These are phyloP conservation scores for Ustilago loliicola DNA, from an alignment of 1,284 basidiomycete species.

Conservation along the genomic window DNA sequence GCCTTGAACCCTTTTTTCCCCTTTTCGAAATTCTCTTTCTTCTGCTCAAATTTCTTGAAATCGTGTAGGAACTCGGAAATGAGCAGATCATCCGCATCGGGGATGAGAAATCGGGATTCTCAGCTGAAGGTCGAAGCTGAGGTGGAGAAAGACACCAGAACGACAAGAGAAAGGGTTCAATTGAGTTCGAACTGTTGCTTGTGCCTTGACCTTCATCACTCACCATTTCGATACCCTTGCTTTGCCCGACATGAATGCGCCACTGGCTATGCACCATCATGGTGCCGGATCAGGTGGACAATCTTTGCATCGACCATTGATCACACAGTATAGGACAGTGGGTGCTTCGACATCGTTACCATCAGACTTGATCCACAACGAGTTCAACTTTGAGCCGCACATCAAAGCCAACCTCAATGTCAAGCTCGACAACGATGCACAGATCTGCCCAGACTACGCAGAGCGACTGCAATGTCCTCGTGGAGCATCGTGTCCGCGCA, in stretches of 20 bases:
- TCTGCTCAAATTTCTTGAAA: constrained; percentile 5
- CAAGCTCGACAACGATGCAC: constrained; percentile 90
- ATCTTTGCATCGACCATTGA: constrained; percentile 37
- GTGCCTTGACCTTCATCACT: not conserved
- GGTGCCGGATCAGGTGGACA: constrained; percentile 16
- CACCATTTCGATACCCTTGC: not conserved
- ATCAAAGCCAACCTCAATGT: constrained; percentile 86
- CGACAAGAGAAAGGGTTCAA: constrained; percentile 8
- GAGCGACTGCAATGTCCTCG: constrained; percentile 48
- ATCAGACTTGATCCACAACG: constrained; percentile 89
- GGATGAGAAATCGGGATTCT: not conserved
- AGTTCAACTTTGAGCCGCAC: constrained; percentile 84
- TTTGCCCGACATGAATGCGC: constrained; percentile 26
- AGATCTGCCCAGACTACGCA: constrained; percentile 59
- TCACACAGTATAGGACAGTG: constrained; percentile 34
- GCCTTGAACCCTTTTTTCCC: constrained; percentile 12
- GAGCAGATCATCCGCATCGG: not conserved
- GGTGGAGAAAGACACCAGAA: not conserved
- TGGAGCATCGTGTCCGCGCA: constrained; percentile 49
- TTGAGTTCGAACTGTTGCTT: not conserved
- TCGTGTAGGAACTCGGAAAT: constrained; percentile 20
- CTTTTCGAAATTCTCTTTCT: not conserved
- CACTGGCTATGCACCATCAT: constrained; percentile 28
- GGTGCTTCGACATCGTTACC: constrained; percentile 36
- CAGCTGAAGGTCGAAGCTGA: constrained; percentile 17